Percentiles rank a stretch among this genome's conserved stretches.
Evolutionary conservation across 2,329 filamentous ascomycete genomes (phyloP).

Genomic region (Bipolaris bicolor): DNA sequence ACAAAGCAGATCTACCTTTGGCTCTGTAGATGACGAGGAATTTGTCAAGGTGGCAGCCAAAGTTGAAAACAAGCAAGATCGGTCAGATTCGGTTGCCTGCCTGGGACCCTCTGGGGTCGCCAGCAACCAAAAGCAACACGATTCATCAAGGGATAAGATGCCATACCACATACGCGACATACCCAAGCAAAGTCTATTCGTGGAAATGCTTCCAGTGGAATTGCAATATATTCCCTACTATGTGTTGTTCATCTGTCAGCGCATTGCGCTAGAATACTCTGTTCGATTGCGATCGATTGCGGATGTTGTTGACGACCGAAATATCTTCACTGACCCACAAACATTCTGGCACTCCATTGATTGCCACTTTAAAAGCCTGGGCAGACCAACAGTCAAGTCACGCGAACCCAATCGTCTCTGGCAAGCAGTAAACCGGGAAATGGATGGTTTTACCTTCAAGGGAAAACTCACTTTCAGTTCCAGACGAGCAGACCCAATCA

Average conservation of each 20-base stretch:
- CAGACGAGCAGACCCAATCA: conserved; percentile 24
- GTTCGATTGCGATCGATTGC: conserved; percentile 25
- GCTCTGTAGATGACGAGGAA: conserved; percentile 33
- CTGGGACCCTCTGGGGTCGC: neutral
- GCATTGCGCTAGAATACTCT: conserved; percentile 28
- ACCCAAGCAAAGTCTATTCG: conserved; percentile 38
- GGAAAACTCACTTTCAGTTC: conserved; percentile 33
- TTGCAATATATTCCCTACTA: conserved; percentile 36
- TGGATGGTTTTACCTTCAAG: conserved; percentile 45
- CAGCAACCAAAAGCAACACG: neutral
- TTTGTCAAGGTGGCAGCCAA: conserved; percentile 20
- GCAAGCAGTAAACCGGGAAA: conserved; percentile 26
- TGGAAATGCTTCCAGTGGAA: conserved; percentile 18
- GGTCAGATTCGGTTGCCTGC: neutral
- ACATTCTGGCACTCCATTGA: conserved; percentile 31
- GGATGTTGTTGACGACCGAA: conserved; percentile 10
- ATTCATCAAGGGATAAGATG: conserved; percentile 4
- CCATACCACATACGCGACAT: conserved; percentile 38
- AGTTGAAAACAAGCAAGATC: conserved; percentile 16
- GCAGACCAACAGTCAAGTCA: neutral
- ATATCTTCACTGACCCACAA: conserved; percentile 17
- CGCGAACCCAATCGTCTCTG: conserved; percentile 33
- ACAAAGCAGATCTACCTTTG: conserved; percentile 34
- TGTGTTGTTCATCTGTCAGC: conserved; percentile 43
- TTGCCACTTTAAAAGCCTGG: neutral